Evolutionary conservation across 2,329 filamentous ascomycete genomes (phyloP).

Genomic region (Ceratocystis cubensis): DNA sequence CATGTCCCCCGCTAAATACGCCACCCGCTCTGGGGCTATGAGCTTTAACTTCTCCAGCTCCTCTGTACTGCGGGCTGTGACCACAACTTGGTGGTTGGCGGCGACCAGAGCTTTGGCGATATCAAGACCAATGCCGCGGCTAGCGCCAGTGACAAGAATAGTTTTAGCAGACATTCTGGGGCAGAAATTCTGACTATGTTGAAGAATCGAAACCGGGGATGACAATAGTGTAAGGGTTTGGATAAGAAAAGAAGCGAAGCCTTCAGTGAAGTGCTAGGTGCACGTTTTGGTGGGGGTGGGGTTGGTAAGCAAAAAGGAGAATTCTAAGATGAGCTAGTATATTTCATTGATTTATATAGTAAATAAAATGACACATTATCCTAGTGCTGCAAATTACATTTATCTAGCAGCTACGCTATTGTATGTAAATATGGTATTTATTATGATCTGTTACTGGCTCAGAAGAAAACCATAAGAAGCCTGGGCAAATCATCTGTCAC

Average conservation of each 20-base stretch:
- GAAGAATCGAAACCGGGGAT: neutral
- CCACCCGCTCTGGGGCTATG: conserved; percentile 41
- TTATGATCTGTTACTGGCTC: too few species aligned
- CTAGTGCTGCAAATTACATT: too few species aligned
- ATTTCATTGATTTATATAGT: neutral
- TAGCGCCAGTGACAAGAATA: conserved; percentile 56
- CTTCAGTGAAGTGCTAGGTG: neutral
- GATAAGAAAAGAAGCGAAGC: neutral
- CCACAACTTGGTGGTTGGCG: conserved; percentile 44
- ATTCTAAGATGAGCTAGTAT: neutral
- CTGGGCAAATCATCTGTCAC: too few species aligned
- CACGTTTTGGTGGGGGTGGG: neutral
- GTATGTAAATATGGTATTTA: too few species aligned
- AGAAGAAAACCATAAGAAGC: too few species aligned
- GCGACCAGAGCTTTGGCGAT: conserved; percentile 40
- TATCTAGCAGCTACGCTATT: too few species aligned
- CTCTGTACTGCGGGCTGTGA: conserved; percentile 43
- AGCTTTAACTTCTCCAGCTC: conserved; percentile 40
- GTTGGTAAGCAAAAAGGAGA: neutral
- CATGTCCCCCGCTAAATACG: conserved; percentile 44
- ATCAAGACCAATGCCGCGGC: conserved; percentile 49
- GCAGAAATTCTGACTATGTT: neutral
- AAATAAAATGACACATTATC: too few species aligned
- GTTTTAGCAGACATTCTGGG: conserved; percentile 51
- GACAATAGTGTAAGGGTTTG: neutral